phyloP scores from a whole-genome alignment of 2,329 filamentous ascomycete genomes.

The Cercospora beticola region DNA sequence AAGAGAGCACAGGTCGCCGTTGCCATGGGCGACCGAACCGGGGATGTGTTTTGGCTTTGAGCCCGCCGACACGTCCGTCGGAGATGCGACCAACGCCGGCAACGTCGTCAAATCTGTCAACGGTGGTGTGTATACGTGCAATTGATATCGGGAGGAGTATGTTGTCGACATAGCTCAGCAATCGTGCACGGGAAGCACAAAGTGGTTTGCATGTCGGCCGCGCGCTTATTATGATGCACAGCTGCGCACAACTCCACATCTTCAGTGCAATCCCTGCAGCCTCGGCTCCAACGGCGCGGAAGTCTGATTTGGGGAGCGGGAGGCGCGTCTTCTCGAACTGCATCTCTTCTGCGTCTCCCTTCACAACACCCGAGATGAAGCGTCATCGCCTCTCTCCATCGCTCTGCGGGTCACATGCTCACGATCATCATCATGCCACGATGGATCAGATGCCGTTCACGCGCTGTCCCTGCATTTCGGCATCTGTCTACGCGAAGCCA shows the following conservation, averaged over 20 bases:
- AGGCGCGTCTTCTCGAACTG: not conserved
- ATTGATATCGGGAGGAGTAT: not conserved
- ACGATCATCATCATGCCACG: not conserved
- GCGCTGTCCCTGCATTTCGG: not conserved
- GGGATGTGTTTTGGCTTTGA: not conserved
- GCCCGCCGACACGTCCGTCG: not conserved
- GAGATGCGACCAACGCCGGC: not conserved
- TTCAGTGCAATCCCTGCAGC: not conserved
- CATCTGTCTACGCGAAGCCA: not conserved
- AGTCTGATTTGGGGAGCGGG: not conserved
- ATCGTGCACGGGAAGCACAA: not conserved
- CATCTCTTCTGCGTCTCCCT: not conserved
- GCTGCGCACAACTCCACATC: not conserved
- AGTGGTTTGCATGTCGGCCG: not conserved
- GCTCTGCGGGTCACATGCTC: too few relatives aligned
- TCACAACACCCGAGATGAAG: conserved; percentile 6
- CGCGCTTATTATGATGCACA: not conserved
- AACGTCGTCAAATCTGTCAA: not conserved
- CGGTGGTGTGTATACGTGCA: not conserved
- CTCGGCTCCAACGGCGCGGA: not conserved
- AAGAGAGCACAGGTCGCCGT: not conserved
- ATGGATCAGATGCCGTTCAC: not conserved
- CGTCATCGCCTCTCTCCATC: not conserved
- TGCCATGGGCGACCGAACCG: not conserved
- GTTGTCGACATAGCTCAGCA: not conserved